phyloP scores from a whole-genome alignment of 2,329 filamentous ascomycete species.

The Elsinoe perseae region DNA sequence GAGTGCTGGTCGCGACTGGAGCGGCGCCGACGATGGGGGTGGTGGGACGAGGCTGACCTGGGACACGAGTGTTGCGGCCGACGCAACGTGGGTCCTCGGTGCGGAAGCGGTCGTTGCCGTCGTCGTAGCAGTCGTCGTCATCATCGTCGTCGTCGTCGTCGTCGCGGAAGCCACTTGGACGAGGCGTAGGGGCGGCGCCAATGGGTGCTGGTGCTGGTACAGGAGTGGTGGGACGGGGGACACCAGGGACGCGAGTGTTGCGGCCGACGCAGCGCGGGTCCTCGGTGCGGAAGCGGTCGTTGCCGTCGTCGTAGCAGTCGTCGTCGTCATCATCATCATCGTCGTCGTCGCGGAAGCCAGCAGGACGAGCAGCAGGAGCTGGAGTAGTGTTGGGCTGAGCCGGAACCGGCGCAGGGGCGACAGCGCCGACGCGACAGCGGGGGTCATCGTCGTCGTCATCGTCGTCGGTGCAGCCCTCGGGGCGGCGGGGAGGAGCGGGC shows the following conservation, averaged over 20 bases:
- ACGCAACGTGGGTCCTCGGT: constrained; percentile 1
- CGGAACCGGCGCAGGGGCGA: constrained; percentile 1
- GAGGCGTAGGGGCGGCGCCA: constrained; percentile 2
- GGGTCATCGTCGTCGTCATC: constrained; percentile 6
- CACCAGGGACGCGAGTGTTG: background rate
- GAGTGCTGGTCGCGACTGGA: background rate
- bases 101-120: constrained; percentile 5
- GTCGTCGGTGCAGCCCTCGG: constrained; percentile 7
- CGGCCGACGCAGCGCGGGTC: background rate
- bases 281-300: constrained; percentile 4
- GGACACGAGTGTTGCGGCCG: background rate
- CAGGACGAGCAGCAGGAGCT: background rate
- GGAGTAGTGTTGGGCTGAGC: constrained; percentile 7
- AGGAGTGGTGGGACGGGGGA: background rate
- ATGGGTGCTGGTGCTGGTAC: no score
- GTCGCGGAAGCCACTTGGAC: background rate
- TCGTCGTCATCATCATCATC: constrained; percentile 5
- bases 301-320: constrained; percentile 12
- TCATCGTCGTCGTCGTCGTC: constrained; percentile 7
- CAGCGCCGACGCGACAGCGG: background rate
- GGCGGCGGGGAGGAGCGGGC: background rate
- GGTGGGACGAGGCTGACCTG: background rate
- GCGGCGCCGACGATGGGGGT: background rate
- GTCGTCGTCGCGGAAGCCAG: background rate
- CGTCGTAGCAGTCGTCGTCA: constrained; percentile 13